Base-by-base conservation (phyloP, 2,329 filamentous ascomycete genomes). In the Trichoderma hamatum region DNA sequence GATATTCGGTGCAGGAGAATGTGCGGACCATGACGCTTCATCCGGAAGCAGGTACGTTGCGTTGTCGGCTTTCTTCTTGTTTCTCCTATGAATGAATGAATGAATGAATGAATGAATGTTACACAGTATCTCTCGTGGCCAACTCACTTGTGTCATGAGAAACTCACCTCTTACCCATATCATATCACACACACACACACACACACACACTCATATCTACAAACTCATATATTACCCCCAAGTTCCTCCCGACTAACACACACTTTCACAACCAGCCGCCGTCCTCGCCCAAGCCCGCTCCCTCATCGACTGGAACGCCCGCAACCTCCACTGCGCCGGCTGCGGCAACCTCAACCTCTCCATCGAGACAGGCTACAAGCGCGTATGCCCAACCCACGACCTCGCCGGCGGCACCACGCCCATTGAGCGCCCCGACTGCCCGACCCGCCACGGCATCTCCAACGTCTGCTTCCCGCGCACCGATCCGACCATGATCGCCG, bases 401-500 rank as follows among this genome's bases (percentile, higher is more conserved):
- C 80, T 85, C 32, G 77, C 80, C 54, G 83, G 84, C 26, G 82
- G 81, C 51, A 79, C 78, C 28, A 78, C 79, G 16, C 80, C 85
- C 10, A 79, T 79, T 30, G 82, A 87, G 52, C 89, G 93, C 10
- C 85, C 85, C 1, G 86, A 90, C 21, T 99, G 96, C 80, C 89
- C 88, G 9, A 96, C 94, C 0, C 88, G 96, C 66, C 91, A 89
- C 49, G 94, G 93, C 30, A 83, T 99, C 56, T 97, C 94, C 36
- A 99, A 99, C 80, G 85, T 97, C 65, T 91, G 87, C 76, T 98
- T 97, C 84, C 95, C 95, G 3, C 89, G 94, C 62, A 97, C 95
- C 2, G 94, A 97, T 75, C 94, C 94, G 1, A 97, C 93, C 32
- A 94, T 98, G 78, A 99, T 99, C 81, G 94, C 96, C 82, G 95